Conservation (phyloP, 2,329 filamentous ascomycete genomes). For the Lachnellula cervina region DNA sequence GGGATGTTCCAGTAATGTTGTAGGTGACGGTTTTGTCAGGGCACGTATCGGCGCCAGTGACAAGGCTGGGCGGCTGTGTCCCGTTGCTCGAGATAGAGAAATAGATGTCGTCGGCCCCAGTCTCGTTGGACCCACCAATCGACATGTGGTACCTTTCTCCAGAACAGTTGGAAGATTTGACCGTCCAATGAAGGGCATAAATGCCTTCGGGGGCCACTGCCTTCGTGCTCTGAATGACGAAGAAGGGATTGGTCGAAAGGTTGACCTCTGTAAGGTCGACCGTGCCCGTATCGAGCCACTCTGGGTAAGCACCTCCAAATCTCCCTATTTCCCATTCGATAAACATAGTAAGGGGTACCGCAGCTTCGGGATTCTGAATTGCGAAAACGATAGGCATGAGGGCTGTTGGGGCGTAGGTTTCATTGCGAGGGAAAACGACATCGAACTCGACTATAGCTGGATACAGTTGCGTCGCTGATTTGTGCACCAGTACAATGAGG, state of each 20-base stretch:
- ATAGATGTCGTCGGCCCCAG: too few relatives aligned
- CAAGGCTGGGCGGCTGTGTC: too few relatives aligned
- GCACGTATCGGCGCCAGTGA: not conserved
- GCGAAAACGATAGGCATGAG: slow-evolving; percentile 27
- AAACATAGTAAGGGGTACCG: not conserved
- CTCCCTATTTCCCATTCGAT: not conserved
- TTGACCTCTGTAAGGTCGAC: not conserved
- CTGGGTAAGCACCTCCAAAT: not conserved
- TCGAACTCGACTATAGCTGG: slow-evolving; percentile 17
- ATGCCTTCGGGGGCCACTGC: too few relatives aligned
- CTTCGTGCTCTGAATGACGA: not conserved
- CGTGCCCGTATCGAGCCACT: not conserved
- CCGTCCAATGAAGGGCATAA: too few relatives aligned
- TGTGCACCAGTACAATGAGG: not conserved
- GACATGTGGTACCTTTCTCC: too few relatives aligned
- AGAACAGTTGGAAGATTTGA: too few relatives aligned
- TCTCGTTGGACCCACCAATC: too few relatives aligned
- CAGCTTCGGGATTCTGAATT: slow-evolving; percentile 18
- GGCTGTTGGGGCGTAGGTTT: slow-evolving; percentile 22
- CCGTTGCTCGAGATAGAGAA: too few relatives aligned
- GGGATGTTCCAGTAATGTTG: not conserved
- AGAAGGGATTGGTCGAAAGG: not conserved
- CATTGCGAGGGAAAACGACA: slow-evolving; percentile 27
- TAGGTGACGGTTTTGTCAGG: not conserved
- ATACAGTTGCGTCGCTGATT: not conserved